These are phyloP conservation scores for Penicillium glabrum DNA, from an alignment of 2,329 filamentous ascomycete species.

Conservation along the genomic window DNA sequence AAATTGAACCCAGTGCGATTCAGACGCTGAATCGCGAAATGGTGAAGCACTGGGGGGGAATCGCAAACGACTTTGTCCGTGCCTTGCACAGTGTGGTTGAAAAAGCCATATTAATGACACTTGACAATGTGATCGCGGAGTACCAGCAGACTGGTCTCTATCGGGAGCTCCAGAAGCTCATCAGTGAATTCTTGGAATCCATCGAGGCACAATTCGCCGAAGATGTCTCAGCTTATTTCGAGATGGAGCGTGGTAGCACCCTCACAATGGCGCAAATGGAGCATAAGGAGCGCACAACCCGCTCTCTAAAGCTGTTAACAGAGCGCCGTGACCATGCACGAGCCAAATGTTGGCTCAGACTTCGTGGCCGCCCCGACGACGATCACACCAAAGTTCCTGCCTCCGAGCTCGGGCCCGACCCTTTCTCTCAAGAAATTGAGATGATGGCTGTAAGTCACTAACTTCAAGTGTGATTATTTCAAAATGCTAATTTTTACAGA, in stretches of 20 bases:
- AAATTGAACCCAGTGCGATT: conserved; percentile 61
- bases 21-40: conserved; percentile 58
- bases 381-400: conserved; percentile 19
- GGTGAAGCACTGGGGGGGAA: conserved; percentile 58
- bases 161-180: conserved; percentile 35
- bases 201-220: conserved; percentile 41
- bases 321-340: conserved; percentile 22
- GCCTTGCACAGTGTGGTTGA: conserved; percentile 31
- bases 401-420: conserved; percentile 32
- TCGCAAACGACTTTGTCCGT: conserved; percentile 46
- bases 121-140: conserved; percentile 41
- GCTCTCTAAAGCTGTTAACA: conserved; percentile 1
- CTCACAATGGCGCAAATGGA: conserved; percentile 51
- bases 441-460: conserved; percentile 43
- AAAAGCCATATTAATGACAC: conserved; percentile 43
- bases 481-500: conserved; percentile 22
- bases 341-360: conserved; percentile 8
- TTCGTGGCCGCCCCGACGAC: conserved; percentile 11
- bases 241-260: conserved; percentile 55
- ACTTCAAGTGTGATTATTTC: conserved; percentile 2
- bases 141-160: conserved; percentile 38
- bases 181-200: conserved; percentile 49
- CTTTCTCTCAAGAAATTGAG: conserved; percentile 37
- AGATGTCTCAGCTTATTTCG: conserved; percentile 52
- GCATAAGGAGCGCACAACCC: conserved; percentile 22